Evolutionary conservation across 2,329 filamentous ascomycete genomes (phyloP).

Genomic region (Xylaria multiplex): DNA sequence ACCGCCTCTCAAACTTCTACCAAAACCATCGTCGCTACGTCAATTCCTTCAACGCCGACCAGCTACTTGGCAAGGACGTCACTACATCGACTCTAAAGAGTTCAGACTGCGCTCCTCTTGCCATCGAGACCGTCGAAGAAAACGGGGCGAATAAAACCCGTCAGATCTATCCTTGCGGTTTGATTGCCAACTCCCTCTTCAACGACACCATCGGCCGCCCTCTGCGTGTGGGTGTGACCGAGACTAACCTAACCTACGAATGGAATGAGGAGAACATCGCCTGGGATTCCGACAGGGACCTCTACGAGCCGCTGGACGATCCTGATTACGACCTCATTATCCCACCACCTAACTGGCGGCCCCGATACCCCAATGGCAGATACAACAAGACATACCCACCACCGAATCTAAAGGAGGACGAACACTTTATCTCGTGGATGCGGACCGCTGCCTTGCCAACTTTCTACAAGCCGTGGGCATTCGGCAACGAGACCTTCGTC

Average conservation of each 20-base stretch:
- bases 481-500: slow-evolving; percentile 77
- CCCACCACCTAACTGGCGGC: slow-evolving; percentile 87
- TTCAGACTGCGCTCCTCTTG: slow-evolving; percentile 81
- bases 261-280: slow-evolving; percentile 85
- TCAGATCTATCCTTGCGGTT: slow-evolving; percentile 90
- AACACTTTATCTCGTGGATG: slow-evolving; percentile 99
- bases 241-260: slow-evolving; percentile 66
- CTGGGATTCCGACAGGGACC: slow-evolving; percentile 82
- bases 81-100: slow-evolving; percentile 67
- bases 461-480: slow-evolving; percentile 91
- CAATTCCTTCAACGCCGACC: slow-evolving; percentile 83
- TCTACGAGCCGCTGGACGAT: slow-evolving; percentile 80
- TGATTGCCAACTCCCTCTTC: slow-evolving; percentile 97
- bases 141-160: slow-evolving; percentile 43
- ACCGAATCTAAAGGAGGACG: slow-evolving; percentile 77
- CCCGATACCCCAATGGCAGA: slow-evolving; percentile 73
- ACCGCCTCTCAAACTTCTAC: slow-evolving; percentile 96
- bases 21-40: slow-evolving; percentile 98
- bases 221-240: slow-evolving; percentile 63
- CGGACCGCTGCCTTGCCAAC: slow-evolving; percentile 91
- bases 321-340: slow-evolving; percentile 67
- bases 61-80: slow-evolving; percentile 77
- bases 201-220: slow-evolving; percentile 87
- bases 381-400: slow-evolving; percentile 74
- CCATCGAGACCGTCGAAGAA: slow-evolving; percentile 54